Base-by-base conservation (phyloP, 2,329 filamentous ascomycete species). In the Colletotrichum sansevieriae region DNA sequence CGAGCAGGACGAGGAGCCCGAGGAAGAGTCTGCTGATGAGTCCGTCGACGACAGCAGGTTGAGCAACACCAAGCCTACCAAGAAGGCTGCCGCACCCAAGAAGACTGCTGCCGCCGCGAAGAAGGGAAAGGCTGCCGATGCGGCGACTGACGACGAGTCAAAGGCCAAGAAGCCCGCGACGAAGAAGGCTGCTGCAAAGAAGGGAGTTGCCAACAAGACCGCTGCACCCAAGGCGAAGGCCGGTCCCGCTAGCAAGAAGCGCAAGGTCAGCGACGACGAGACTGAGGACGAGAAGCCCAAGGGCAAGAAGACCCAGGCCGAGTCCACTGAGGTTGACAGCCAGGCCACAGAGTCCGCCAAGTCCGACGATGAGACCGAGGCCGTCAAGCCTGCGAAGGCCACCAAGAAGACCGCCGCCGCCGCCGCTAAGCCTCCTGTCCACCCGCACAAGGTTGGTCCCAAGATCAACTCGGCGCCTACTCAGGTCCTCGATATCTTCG, bases 401-500 rank as follows among this genome's bases (percentile, higher is more conserved):
- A 59, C 63, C 46, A 71, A 71, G 63, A 70, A 69, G 57, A 59
- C 55, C 13, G 54, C 61, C n/a, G 20, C 61, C n/a, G 20, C 41
- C 37, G 69, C 65, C 49, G 69, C 71, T 22, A 65, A 70, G 37
- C 60, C 61, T 25, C 58, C 64, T 7, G 64, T 59, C 25, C 52
- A 65, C 46, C 62, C 64, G 18, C 70, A 71, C 59, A 70, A 62
- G 41, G 70, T 72, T 44, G 72, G 72, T 63, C 67, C 56, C 51
- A 78, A 78, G 75, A 73, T 77, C 70, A 94, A 94, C 78, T 77
- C 86, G 25, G 83, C 86, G 15, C 91, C 91, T 4, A 88, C 84
- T 0, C 79, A 88, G 72, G 82, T 84, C 29, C 85, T 96, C 67
- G 89, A 95, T 75, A 83, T 96, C 68, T 95, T 90, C 75, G 91